phyloP scores from a whole-genome alignment of 1,139 yeast genomes.

The Kodamaea sp. region DNA sequence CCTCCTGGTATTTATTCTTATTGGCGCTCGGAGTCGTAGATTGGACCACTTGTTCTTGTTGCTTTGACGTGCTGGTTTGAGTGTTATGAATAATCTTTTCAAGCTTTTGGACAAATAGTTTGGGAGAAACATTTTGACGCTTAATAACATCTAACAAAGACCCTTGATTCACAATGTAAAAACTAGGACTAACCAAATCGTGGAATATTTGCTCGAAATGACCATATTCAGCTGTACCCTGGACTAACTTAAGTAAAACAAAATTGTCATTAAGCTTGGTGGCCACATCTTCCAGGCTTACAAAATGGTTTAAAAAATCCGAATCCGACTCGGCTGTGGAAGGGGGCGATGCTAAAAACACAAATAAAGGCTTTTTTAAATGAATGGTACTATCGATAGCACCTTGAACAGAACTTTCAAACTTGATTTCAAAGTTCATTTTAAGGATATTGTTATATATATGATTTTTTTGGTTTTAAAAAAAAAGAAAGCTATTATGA shows the following conservation, averaged over 20 bases:
- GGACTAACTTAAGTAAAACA: slow-evolving; percentile 43
- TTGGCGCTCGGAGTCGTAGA: too few relatives aligned
- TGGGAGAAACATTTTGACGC: slow-evolving; percentile 23
- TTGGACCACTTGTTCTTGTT: slow-evolving; percentile 14
- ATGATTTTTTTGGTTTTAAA: too few relatives aligned
- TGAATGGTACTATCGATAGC: slow-evolving; percentile 32
- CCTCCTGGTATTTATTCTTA: slow-evolving; percentile 20
- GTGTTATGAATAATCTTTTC: background rate
- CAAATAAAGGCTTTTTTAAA: slow-evolving; percentile 38
- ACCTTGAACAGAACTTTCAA: slow-evolving; percentile 29
- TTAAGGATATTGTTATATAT: too few relatives aligned
- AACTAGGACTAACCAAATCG: slow-evolving; percentile 43
- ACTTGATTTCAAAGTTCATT: slow-evolving; percentile 10
- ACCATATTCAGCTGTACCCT: slow-evolving; percentile 44
- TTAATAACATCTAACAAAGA: slow-evolving; percentile 41
- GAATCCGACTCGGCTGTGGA: too few relatives aligned
- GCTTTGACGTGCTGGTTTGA: background rate
- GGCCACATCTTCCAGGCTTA: too few relatives aligned
- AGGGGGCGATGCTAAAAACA: slow-evolving; percentile 24
- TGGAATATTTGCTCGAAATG: slow-evolving; percentile 52
- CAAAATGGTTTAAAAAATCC: too few relatives aligned
- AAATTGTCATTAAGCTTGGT: slow-evolving; percentile 21
- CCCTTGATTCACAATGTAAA: slow-evolving; percentile 47
- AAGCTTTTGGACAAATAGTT: slow-evolving; percentile 9
- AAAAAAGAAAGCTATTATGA: too few relatives aligned